Conservation (phyloP, 345 rosid genomes). For the Salix koriyanagi region DNA sequence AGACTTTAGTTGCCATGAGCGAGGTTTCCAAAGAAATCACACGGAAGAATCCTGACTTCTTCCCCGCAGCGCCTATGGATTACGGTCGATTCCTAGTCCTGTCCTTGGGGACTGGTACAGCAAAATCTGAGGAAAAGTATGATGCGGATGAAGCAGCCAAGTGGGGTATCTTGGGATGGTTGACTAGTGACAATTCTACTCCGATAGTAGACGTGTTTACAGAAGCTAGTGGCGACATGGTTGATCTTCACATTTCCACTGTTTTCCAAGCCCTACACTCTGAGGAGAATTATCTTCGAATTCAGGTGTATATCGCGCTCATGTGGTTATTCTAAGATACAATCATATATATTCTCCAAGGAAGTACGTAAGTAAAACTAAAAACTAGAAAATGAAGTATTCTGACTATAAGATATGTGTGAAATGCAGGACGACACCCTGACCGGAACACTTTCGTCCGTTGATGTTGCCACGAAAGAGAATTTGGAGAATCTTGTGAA, state of each 20-base stretch:
- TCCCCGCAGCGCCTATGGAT: constrained; percentile 41
- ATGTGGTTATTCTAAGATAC: no score
- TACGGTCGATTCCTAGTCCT: constrained; percentile 46
- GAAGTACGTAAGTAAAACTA: no score
- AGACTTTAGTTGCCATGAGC: constrained; percentile 47
- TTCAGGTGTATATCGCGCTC: no score
- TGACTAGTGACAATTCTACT: constrained; percentile 38
- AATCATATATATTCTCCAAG: no score
- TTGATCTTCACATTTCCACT: constrained; percentile 48
- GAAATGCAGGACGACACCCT: constrained; percentile 28
- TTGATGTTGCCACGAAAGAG: no score
- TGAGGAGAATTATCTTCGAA: constrained; percentile 41
- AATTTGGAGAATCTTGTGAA: constrained; percentile 33
- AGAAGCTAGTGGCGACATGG: constrained; percentile 23
- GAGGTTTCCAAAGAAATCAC: constrained; percentile 48
- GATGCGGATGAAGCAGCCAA: constrained; percentile 41
- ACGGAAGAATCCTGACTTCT: constrained; percentile 35
- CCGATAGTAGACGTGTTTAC: constrained; percentile 61
- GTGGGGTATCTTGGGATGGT: constrained; percentile 71
- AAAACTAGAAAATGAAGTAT: no score
- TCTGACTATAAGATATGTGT: no score
- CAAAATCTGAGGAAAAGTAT: constrained; percentile 35
- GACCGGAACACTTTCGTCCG: constrained; percentile 28
- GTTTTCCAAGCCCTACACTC: constrained; percentile 49
- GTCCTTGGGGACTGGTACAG: constrained; percentile 58